Evolutionary conservation across 371 early-diverging fungal genomes (phyloP), one percentile per base, ranked within the genome.

Genomic region (Apophysomyces ossiformis): DNA sequence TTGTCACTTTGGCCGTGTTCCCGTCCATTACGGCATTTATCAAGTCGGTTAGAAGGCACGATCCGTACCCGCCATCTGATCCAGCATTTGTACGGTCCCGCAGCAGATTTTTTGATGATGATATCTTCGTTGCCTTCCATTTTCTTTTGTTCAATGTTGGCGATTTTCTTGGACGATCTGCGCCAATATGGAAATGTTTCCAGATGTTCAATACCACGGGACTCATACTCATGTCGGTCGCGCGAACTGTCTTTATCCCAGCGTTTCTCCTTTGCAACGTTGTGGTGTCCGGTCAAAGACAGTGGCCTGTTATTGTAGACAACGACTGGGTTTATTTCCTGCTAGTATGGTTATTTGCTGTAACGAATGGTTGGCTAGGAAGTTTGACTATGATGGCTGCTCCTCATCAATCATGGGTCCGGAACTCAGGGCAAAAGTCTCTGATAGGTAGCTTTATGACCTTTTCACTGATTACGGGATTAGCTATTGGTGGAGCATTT

Each of bases 321-420:
- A 82, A 76, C n/a, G 94, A 93, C 70, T 64, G 73, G 43, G 63
- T 77, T 16, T 92, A 89, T 68, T 85, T 91, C 58, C 13, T 82
- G 1, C 65, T 92, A 13, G 74, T 93, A 26, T 73, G 82, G 64
- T 11, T 90, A 44, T 89, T 94, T 67, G 87, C 90, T 11, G 58
- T 87, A 26, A 79, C 89, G 16, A 91, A 89, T 65, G 94, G 94
- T 0, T 90, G 88, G 75, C 50, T 92, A 38, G 85, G 84, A 38
- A 87, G 92, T 56, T 70, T 91, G 45, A 64, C 82, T n/a, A 92
- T 93, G 82, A 93, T 94, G 87, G 78, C 86, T 5, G 93, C 89
- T 2, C 94, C 94, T 1, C 77, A 87, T 35, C 70, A 71, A 41
- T 18, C 54, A 5, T 75, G 71, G 44, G 68, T 89, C 7, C 71